These are phyloP conservation scores for Mycosphaerella sp. DNA, from an alignment of 2,329 filamentous ascomycete genomes.

Conservation along the genomic window DNA sequence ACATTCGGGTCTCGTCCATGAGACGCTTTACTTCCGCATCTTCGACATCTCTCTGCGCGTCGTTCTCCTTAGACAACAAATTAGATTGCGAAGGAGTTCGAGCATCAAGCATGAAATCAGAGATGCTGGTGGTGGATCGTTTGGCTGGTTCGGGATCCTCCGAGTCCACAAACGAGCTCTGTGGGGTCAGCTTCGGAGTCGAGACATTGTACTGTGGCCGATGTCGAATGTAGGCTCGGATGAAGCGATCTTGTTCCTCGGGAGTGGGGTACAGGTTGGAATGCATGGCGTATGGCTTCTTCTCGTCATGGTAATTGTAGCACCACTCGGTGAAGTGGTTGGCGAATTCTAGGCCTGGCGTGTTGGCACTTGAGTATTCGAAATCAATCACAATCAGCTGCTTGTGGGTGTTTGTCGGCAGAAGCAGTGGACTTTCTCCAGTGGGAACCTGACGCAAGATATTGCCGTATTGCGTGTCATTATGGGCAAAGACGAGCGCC, in stretches of 20 bases:
- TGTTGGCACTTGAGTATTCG: conserved; percentile 89
- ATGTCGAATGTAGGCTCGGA: conserved; percentile 81
- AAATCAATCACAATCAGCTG: conserved; percentile 97
- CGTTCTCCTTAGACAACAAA: conserved; percentile 18
- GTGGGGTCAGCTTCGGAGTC: conserved; percentile 20
- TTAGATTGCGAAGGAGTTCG: conserved; percentile 41
- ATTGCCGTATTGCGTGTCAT: conserved; percentile 98
- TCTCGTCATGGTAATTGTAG: conserved; percentile 86
- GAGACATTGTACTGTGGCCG: conserved; percentile 57
- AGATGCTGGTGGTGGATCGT: conserved; percentile 39
- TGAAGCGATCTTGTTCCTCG: conserved; percentile 77
- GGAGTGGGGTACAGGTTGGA: conserved; percentile 64
- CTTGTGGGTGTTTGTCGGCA: conserved; percentile 90
- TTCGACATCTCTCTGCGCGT: conserved; percentile 51
- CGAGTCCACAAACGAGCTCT: conserved; percentile 30
- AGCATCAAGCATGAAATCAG: conserved; percentile 70
- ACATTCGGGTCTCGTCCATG: conserved; percentile 71
- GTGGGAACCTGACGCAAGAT: conserved; percentile 71
- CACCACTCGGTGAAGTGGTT: conserved; percentile 99
- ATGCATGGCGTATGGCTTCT: conserved; percentile 57
- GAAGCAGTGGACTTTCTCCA: conserved; percentile 73
- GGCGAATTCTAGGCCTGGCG: conserved; percentile 81
- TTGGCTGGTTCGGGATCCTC: conserved; percentile 24
- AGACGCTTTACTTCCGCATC: conserved; percentile 64
- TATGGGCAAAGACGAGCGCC: conserved; percentile 88